phyloP scores from a whole-genome alignment of 805 yeast species.

The Suhomyces kilbournensis region DNA sequence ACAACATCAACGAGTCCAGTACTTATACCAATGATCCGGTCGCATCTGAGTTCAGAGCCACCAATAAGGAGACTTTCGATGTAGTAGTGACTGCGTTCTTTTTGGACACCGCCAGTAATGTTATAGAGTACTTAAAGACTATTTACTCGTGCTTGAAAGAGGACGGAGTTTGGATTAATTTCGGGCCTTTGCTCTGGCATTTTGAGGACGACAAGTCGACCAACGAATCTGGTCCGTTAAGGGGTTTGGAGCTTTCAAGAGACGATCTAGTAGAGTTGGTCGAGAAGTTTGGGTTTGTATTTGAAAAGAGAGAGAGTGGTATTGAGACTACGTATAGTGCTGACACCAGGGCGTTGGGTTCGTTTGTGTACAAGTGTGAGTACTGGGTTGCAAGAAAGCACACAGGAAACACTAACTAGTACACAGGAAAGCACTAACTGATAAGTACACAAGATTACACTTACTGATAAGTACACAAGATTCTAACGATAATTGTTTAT shows the following conservation, averaged over 20 bases:
- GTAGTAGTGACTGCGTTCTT: constrained; percentile 56
- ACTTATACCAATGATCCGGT: constrained; percentile 33
- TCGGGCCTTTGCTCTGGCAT: constrained; percentile 74
- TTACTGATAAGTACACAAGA: too few species aligned
- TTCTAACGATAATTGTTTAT: too few species aligned
- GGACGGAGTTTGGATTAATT: constrained; percentile 58
- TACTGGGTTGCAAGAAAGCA: constrained; percentile 59
- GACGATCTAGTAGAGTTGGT: constrained; percentile 53
- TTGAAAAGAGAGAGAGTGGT: constrained; percentile 42
- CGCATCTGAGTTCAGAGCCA: constrained; percentile 41
- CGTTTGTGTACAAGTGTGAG: constrained; percentile 59
- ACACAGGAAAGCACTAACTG: too few species aligned
- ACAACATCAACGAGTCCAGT: constrained; percentile 30
- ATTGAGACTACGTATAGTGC: constrained; percentile 53
- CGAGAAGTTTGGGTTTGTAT: constrained; percentile 47
- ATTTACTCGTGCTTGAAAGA: constrained; percentile 44
- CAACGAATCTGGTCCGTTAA: constrained; percentile 32
- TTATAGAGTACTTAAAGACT: constrained; percentile 54
- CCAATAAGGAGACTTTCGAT: constrained; percentile 40
- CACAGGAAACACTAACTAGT: too few species aligned
- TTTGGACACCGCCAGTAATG: constrained; percentile 60
- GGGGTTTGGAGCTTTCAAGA: constrained; percentile 58
- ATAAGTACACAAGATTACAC: too few species aligned
- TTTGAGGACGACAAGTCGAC: constrained; percentile 50
- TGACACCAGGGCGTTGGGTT: constrained; percentile 49